These are phyloP conservation scores for Carpinus fangiana DNA, from an alignment of 306 rosid species.

Conservation along the genomic window DNA sequence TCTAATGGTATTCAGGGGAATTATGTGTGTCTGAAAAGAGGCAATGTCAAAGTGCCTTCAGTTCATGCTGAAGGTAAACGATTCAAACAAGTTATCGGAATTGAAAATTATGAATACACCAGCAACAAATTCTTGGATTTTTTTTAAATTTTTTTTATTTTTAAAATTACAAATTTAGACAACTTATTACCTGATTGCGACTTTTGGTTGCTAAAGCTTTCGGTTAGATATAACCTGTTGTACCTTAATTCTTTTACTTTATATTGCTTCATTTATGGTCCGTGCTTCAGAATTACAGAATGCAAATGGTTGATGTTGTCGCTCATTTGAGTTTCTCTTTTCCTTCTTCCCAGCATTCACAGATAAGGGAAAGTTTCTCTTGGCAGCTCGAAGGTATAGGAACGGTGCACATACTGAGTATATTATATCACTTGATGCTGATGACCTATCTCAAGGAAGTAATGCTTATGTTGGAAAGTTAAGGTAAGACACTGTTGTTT, in stretches of 20 bases:
- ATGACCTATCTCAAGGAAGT: slow-evolving; percentile 92
- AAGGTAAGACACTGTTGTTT: slow-evolving; percentile 49
- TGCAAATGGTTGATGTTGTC: slow-evolving; percentile 14
- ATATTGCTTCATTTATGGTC: slow-evolving; percentile 1
- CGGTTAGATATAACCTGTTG: neutral
- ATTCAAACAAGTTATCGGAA: slow-evolving; percentile 2
- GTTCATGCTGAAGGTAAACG: slow-evolving; percentile 2
- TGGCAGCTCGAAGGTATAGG: slow-evolving; percentile 92
- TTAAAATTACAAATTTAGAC: neutral
- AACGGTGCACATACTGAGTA: slow-evolving; percentile 85
- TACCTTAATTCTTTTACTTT: neutral
- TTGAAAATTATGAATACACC: slow-evolving; percentile 3
- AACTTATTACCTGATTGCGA: neutral
- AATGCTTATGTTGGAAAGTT: slow-evolving; percentile 96
- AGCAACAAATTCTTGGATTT: neutral
- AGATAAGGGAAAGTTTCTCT: slow-evolving; percentile 89
- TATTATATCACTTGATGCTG: slow-evolving; percentile 88
- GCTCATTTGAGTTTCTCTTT: slow-evolving; percentile 5
- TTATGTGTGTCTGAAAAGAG: neutral
- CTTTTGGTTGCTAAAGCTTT: slow-evolving; percentile 11
- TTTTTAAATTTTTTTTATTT: no score
- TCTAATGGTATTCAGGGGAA: neutral
- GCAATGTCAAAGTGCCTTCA: no score
- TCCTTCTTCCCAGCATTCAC: slow-evolving; percentile 64
- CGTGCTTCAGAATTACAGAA: slow-evolving; percentile 18